These are phyloP conservation scores for Solanum aculeatissimum DNA, from an alignment of 305 asterid species.

Conservation along the genomic window DNA sequence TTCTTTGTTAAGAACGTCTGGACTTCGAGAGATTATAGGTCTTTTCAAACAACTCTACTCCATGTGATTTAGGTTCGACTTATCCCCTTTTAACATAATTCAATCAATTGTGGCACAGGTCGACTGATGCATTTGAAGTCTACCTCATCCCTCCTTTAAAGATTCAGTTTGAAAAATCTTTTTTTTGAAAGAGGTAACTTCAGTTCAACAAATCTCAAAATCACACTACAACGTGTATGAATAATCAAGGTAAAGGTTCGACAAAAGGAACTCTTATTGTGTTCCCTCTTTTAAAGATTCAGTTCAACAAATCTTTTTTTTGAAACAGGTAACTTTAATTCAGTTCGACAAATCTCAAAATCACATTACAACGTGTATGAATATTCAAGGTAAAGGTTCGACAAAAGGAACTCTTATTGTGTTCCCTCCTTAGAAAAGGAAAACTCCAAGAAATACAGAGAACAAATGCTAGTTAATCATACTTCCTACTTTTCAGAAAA, in stretches of 20 bases:
- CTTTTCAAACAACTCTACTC: background rate
- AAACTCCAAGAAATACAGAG: background rate
- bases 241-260: background rate
- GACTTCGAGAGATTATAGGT: background rate
- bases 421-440: background rate
- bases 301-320: no score
- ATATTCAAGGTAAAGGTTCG: background rate
- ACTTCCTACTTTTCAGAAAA: background rate
- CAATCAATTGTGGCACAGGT: background rate
- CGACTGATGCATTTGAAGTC: background rate
- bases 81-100: background rate
- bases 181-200: no score
- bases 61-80: background rate
- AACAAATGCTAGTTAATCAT: background rate
- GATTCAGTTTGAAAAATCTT: background rate
- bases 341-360: background rate
- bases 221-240: background rate
- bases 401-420: background rate
- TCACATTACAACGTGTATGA: background rate
- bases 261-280: background rate
- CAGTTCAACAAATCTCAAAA: background rate
- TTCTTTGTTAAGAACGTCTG: background rate
- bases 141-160: background rate
- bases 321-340: no score
- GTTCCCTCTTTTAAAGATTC: background rate